These are phyloP conservation scores for Solanum habrochaites DNA, from an alignment of 257 asterid species.

Conservation along the genomic window DNA sequence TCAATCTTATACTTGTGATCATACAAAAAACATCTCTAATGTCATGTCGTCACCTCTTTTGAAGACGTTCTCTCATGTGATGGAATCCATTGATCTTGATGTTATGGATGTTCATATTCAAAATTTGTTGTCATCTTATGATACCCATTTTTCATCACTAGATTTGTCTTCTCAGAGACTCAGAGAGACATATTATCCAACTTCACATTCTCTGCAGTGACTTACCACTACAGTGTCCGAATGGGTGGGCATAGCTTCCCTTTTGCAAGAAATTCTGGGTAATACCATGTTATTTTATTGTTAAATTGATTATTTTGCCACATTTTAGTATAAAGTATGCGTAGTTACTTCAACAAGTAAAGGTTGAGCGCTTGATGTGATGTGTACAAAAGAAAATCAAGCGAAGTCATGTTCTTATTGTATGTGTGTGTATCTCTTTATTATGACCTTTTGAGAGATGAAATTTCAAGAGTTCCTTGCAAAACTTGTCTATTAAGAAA, in stretches of 20 bases:
- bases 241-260: slow-evolving; percentile 12
- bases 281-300: not conserved
- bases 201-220: too few relatives aligned
- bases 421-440: not conserved
- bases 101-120: not conserved
- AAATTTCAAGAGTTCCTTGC: not conserved
- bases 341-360: not conserved
- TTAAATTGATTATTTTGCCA: not conserved
- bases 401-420: not conserved
- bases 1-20: not conserved
- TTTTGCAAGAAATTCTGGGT: slow-evolving; percentile 20
- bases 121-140: not conserved
- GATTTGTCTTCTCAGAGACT: not conserved
- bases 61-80: not conserved
- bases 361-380: not conserved
- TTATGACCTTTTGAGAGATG: not conserved
- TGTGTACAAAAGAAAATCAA: not conserved
- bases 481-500: not conserved
- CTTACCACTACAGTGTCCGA: not conserved
- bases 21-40: not conserved
- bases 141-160: not conserved
- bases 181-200: not conserved
- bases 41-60: not conserved
- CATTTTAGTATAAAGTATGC: not conserved
- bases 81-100: not conserved